Evolutionary conservation across 2,329 filamentous ascomycete species (phyloP), one percentile per base, ranked within the genome.

Genomic region (Aspergillus transmontanensis): DNA sequence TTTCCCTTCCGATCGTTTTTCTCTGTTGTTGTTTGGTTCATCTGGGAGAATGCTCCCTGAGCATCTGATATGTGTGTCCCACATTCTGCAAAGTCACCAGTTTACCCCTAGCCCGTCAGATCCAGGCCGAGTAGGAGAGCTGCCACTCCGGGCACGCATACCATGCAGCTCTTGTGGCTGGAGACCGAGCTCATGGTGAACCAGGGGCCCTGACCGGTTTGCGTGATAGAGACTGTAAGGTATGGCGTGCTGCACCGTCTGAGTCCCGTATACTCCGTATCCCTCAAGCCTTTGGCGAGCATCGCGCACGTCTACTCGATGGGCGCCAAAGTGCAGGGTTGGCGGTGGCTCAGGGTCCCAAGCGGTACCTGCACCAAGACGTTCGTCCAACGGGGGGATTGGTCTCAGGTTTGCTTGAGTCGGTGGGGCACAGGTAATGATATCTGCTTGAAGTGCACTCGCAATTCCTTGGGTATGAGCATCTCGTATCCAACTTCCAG

Each of bases 221-320:
- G 70, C 67, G 41, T 76, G 75, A 41, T 72, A 73, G 2, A 72
- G 57, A 12, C 65, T 69, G 14, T 73, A 73, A 6, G 68, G 62
- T 2, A 71, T 64, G 4, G 66, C 56, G 30, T 63, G 66, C 5
- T 63, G 64, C 2, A 66, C 19, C 12, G 60, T 39, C 19, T 57
- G 66, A 2, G 65, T 59, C 21, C 65, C 67, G 11, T 73, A 63
- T 7, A 63, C 61, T 32, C 57, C 55, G 6, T 61, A 57, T 39
- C 68, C 72, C 21, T 65, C 59, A 2, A 76, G 59, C 36, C 75
- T 63, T 16, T 70, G 69, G 4, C 71, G 72, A 3, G 75, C 66
- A 45, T 73, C 72, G 28, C 69, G 65, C 1, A 78, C 66, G 56
- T 78, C 73, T 16, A 77, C 72, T 12, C 68, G 71, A 43, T 77